phyloP scores from a whole-genome alignment of 495 filamentous ascomycete species.

The Neurospora tetrasperma region DNA sequence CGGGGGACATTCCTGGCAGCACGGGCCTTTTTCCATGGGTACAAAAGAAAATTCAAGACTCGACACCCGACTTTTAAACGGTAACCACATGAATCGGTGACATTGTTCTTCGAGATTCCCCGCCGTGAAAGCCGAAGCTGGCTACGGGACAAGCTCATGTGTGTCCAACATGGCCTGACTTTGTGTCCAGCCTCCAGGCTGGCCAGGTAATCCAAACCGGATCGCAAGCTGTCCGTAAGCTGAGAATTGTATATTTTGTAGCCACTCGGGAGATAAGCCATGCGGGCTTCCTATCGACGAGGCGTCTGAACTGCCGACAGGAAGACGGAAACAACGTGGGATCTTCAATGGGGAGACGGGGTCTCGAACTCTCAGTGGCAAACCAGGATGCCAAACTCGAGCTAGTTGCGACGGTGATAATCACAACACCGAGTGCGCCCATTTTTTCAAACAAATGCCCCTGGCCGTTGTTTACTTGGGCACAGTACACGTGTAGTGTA shows the following conservation, averaged over 20 bases:
- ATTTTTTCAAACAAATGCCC: neutral
- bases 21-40: neutral
- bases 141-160: neutral
- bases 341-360: neutral
- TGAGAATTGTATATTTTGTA: neutral
- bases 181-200: too few species aligned
- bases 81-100: neutral
- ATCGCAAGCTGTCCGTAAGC: neutral
- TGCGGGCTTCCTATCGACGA: neutral
- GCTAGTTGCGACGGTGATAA: neutral
- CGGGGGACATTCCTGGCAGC: neutral
- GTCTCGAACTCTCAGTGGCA: neutral
- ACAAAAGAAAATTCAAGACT: neutral
- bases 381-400: neutral
- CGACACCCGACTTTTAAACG: neutral
- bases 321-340: neutral
- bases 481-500: neutral
- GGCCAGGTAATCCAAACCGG: neutral
- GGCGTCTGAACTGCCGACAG: neutral
- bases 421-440: neutral
- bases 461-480: neutral
- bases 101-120: neutral
- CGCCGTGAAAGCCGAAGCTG: neutral
- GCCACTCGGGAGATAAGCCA: neutral
- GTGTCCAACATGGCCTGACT: neutral